Base-by-base conservation (phyloP, 177 flowering plant species). In the Tripterygium wilfordii region DNA sequence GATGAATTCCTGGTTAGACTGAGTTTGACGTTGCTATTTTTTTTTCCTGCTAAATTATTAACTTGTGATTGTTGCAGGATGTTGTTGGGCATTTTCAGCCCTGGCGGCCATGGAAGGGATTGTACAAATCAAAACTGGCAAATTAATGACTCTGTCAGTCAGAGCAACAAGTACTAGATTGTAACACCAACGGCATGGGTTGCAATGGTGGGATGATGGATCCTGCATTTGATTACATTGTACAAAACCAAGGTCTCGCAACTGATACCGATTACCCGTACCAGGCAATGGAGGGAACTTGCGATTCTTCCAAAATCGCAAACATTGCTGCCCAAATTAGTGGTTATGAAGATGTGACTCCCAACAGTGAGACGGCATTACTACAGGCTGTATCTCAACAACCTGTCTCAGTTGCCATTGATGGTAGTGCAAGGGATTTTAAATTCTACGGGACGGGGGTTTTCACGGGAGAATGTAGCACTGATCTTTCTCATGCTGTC, bases 391-490 rank as follows among this genome's bases (percentile, higher is more conserved):
- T 46, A n/a, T 6, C 18, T 10, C 2, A 25, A 49, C 43, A 49
- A 27, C 43, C 43, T 3, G 54, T 36, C 14, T 38, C 43, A 2
- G 33, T 24, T 4, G 26, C 42, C 20, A 62, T 74, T 23, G 77
- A 74, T 35, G 79, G 62, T 8, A 27, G 59, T 25, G 61, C 61
- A 0, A 4, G 2, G 10, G 70, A 29, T 20, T 74, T 70, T 41
- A 63, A 53, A 48, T 54, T 56, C 39, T 68, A 77, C 54, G 26
- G 53, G 1, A 53, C 66, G 8, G 70, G 79, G 1, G 62, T 74
- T 16, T 76, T 70, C 48, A 42, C 46, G 1, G 73, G 69, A 7
- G 36, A 39, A 0, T 62, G 71, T 27, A 58, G 64, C 15, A 64
- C 54, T 6, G 28, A 41, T 0, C 48, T 57, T 1, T 46, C 61